These are phyloP conservation scores for Artemisia argyi DNA, from an alignment of 129 eudicot genomes.

Conservation along the genomic window DNA sequence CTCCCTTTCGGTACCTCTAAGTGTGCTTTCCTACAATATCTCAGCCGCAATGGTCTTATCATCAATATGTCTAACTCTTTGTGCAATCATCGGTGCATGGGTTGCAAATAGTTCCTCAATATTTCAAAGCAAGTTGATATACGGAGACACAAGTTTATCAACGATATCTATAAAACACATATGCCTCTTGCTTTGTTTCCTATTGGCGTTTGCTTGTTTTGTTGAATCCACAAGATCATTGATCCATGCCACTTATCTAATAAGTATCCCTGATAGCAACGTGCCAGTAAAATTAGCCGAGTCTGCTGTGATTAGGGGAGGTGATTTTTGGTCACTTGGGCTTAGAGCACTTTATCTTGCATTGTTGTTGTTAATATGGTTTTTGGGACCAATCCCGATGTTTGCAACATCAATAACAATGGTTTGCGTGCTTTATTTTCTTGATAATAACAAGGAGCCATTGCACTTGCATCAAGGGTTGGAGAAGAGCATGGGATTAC, in stretches of 20 bases:
- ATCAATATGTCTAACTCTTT: slow-evolving; percentile 54
- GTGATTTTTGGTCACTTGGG: slow-evolving; percentile 62
- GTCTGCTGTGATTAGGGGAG: slow-evolving; percentile 53
- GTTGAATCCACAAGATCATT: slow-evolving; percentile 59
- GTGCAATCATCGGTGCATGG: slow-evolving; percentile 65
- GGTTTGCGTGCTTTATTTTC: slow-evolving; percentile 49
- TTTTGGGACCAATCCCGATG: slow-evolving; percentile 77
- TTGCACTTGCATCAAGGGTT: slow-evolving; percentile 35
- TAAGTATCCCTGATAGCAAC: slow-evolving; percentile 48
- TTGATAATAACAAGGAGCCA: slow-evolving; percentile 46
- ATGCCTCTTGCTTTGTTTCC: slow-evolving; percentile 54
- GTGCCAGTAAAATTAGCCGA: slow-evolving; percentile 41
- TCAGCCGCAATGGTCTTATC: slow-evolving; percentile 58
- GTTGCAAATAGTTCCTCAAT: slow-evolving; percentile 40
- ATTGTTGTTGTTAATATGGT: slow-evolving; percentile 48
- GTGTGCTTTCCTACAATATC: slow-evolving; percentile 50
- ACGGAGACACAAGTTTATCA: slow-evolving; percentile 48
- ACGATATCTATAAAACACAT: slow-evolving; percentile 56
- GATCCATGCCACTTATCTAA: slow-evolving; percentile 58
- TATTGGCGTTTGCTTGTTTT: slow-evolving; percentile 63
- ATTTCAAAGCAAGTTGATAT: slow-evolving; percentile 46
- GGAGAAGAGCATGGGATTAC: not conserved
- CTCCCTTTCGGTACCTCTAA: slow-evolving; percentile 33
- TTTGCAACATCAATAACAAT: slow-evolving; percentile 50
- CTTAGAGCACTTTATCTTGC: slow-evolving; percentile 68